A percentile compares a stretch with the other conserved stretches of the same genome.
phyloP scores from a whole-genome alignment of 495 filamentous ascomycete species.

The Cercophora samala region DNA sequence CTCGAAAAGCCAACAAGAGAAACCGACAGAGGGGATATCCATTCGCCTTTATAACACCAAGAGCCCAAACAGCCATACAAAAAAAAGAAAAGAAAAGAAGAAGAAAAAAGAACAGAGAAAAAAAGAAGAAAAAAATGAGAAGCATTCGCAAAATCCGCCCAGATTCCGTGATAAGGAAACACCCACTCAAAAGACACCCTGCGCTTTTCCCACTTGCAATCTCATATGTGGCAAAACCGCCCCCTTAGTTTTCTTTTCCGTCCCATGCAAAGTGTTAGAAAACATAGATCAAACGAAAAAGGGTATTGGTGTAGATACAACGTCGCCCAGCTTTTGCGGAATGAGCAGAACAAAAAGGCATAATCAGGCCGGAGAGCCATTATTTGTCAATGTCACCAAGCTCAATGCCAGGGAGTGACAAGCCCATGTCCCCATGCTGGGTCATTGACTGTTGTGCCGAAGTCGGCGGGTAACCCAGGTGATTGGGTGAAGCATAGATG shows the following conservation, averaged over 20 bases:
- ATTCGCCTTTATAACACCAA: background rate
- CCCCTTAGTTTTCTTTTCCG: background rate
- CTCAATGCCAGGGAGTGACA: background rate
- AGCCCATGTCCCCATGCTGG: background rate
- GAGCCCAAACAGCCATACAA: background rate
- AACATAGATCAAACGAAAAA: background rate
- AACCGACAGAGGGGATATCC: background rate
- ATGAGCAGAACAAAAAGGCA: background rate
- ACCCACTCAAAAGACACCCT: background rate
- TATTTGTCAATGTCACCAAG: background rate
- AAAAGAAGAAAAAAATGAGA: too few relatives aligned
- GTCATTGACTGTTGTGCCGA: background rate
- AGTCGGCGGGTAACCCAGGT: background rate
- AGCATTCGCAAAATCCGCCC: background rate
- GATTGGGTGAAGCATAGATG: background rate
- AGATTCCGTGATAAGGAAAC: background rate
- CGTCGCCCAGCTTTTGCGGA: background rate
- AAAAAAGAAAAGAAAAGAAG: slow-evolving; percentile 9
- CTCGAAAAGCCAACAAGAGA: background rate
- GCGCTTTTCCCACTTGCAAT: background rate
- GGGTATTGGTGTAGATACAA: background rate
- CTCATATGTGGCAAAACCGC: background rate
- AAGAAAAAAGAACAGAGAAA: too few relatives aligned
- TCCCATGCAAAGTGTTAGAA: background rate
- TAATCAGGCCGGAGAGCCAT: background rate